Evolutionary conservation across 257 asterid species (phyloP).

Genomic region (Mentha longifolia): DNA sequence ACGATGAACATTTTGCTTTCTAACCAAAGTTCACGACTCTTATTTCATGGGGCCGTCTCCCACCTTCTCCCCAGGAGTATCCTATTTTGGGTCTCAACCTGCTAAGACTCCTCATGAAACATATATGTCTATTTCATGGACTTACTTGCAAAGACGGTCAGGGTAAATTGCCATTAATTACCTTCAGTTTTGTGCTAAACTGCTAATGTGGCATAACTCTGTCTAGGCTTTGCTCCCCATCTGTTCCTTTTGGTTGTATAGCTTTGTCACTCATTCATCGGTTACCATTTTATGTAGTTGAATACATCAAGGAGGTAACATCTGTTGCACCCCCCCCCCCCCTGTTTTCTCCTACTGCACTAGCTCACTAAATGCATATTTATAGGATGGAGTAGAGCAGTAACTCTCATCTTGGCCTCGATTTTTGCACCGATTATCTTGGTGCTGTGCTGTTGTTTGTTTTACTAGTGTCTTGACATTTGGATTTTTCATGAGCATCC

Average conservation of each 20-base stretch:
- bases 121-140: slow-evolving; percentile 94
- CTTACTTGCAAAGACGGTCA: slow-evolving; percentile 89
- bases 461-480: neutral
- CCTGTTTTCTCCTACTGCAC: neutral
- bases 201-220: too few relatives aligned
- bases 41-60: slow-evolving; percentile 58
- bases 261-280: too few relatives aligned
- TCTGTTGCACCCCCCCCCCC: neutral
- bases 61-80: slow-evolving; percentile 86
- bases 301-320: slow-evolving; percentile 63
- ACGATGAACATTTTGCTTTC: slow-evolving; percentile 15
- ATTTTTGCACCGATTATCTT: neutral
- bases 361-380: neutral
- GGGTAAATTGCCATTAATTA: slow-evolving; percentile 51
- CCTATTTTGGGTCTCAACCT: slow-evolving; percentile 96
- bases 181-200: neutral
- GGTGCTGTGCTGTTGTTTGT: slow-evolving; percentile 6
- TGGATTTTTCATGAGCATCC: slow-evolving; percentile 77
- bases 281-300: slow-evolving; percentile 30
- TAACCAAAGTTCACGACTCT: slow-evolving; percentile 25
- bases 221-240: neutral
- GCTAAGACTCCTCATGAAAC: slow-evolving; percentile 93
- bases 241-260: neutral
- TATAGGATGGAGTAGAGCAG: neutral
- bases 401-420: neutral